Evolutionary conservation across 345 rosid genomes (phyloP), one percentile per base, ranked within the genome.

Genomic region (Citropsis articulata): DNA sequence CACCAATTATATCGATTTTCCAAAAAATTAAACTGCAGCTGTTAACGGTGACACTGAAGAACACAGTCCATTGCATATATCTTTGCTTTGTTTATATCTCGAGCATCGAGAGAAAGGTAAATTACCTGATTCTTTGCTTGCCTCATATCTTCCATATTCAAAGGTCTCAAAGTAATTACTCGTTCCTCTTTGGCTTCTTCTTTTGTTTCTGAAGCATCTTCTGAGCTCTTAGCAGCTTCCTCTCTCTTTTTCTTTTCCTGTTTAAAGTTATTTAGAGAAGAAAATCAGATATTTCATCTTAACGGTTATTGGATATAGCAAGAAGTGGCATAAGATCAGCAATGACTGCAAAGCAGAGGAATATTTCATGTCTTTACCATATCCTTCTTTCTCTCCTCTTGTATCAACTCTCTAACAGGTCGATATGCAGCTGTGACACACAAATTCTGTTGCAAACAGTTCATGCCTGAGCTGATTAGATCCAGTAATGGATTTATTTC

Each of bases 391-490:
- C 89, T 84, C 81, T 97, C 99, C 75, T 93, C 89, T 85, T 94
- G 88, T 77, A 97, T 83, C 72, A 94, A 84, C 84, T 97, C 99
- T 72, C 99, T 87, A 35, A 97, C 97, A 16, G 98, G 98, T 82
- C 93, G 86, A 87, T 97, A 94, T 4, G 99, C 99, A n/a, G 98
- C 98, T 38, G 99, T 91, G 40, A 89, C 84, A 31, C 99, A 97
- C 77, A 97, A 81, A 84, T 91, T 97, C 98, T 97, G 96, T 86
- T 88, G 71, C 76, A 71, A 83, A 79, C 28, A 73, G 66, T 62
- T 62, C 67, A 80, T 1, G 68, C 1, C 84, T 79, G 33, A 84
- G 69, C 35, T 81, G 13, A 48, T 77, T 27, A 62, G 40, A 73
- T 36, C 50, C 12, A 9, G 25, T 60, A 24, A 77, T 53, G 53